These are phyloP conservation scores for Colletotrichum sp. DNA, from an alignment of 2,329 filamentous ascomycete genomes.

Conservation along the genomic window DNA sequence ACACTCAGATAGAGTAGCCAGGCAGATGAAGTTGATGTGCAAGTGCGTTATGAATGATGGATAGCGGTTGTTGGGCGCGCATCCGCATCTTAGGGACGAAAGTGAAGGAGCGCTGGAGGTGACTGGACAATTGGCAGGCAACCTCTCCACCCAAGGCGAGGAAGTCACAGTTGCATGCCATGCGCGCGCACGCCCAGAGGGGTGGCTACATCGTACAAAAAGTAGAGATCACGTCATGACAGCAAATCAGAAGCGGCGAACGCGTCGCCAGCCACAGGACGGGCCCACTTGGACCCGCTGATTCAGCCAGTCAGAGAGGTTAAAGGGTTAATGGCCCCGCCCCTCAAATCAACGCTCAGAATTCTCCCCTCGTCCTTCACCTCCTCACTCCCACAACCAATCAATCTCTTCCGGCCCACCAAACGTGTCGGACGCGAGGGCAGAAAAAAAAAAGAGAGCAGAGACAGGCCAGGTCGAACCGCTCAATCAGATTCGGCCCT, in stretches of 20 bases:
- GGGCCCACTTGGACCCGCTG: constrained; percentile 41
- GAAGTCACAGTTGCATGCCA: background rate
- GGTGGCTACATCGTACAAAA: background rate
- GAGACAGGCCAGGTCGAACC: constrained; percentile 21
- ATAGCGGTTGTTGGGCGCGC: background rate
- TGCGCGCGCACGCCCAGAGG: background rate
- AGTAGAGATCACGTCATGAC: constrained; percentile 22
- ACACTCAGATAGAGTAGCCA: background rate
- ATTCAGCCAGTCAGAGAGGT: constrained; percentile 57
- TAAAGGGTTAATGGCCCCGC: constrained; percentile 45
- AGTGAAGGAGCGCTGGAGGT: background rate
- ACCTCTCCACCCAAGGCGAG: background rate
- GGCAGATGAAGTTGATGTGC: background rate
- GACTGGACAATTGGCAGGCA: background rate
- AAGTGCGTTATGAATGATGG: background rate
- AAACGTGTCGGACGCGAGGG: constrained; percentile 24
- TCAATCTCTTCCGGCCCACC: constrained; percentile 49
- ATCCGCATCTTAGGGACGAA: background rate
- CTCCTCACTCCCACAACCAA: constrained; percentile 53
- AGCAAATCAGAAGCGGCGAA: constrained; percentile 20
- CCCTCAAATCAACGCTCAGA: constrained; percentile 59
- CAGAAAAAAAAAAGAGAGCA: constrained; percentile 16
- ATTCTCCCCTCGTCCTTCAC: constrained; percentile 47
- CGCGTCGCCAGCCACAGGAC: background rate
- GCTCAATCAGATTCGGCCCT: constrained; percentile 34